A percentile compares a stretch with the other conserved stretches of the same genome.
Conservation (phyloP, 2,329 filamentous ascomycete genomes). For the Bisporella sp. region DNA sequence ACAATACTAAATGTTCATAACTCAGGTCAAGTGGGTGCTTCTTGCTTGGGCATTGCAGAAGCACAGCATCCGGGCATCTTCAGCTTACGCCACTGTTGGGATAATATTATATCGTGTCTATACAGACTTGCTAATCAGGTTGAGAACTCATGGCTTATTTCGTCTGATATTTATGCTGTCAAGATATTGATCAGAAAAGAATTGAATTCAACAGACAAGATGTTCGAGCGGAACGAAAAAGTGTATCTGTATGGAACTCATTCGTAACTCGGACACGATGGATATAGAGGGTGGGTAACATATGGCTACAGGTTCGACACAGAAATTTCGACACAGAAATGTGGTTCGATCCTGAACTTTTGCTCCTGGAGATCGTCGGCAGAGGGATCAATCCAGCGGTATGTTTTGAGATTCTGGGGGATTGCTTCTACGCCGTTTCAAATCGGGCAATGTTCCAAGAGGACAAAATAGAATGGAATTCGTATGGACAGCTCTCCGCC, state of each 20-base stretch:
- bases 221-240: slow-evolving; percentile 62
- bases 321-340: slow-evolving; percentile 34
- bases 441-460: slow-evolving; percentile 56
- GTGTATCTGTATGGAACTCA: slow-evolving; percentile 59
- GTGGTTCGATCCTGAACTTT: slow-evolving; percentile 39
- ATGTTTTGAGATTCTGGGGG: slow-evolving; percentile 64
- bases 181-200: slow-evolving; percentile 34
- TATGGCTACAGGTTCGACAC: too few species aligned
- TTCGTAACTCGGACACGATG: slow-evolving; percentile 44
- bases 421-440: slow-evolving; percentile 62
- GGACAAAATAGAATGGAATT: slow-evolving; percentile 59
- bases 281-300: slow-evolving; percentile 56
- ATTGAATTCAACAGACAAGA: slow-evolving; percentile 41
- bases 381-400: slow-evolving; percentile 59
- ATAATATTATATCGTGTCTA: slow-evolving; percentile 50
- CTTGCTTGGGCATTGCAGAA: slow-evolving; percentile 30
- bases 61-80: slow-evolving; percentile 37
- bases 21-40: slow-evolving; percentile 35
- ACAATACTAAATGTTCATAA: slow-evolving; percentile 54
- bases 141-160: slow-evolving; percentile 44
- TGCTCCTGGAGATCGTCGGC: slow-evolving; percentile 53
- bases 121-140: slow-evolving; percentile 37
- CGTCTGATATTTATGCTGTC: slow-evolving; percentile 36
- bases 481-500: slow-evolving; percentile 59
- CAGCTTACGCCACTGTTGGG: slow-evolving; percentile 49